These are phyloP conservation scores for Exutisphaerella laricina DNA, from an alignment of 2,329 filamentous ascomycete species.

Conservation along the genomic window DNA sequence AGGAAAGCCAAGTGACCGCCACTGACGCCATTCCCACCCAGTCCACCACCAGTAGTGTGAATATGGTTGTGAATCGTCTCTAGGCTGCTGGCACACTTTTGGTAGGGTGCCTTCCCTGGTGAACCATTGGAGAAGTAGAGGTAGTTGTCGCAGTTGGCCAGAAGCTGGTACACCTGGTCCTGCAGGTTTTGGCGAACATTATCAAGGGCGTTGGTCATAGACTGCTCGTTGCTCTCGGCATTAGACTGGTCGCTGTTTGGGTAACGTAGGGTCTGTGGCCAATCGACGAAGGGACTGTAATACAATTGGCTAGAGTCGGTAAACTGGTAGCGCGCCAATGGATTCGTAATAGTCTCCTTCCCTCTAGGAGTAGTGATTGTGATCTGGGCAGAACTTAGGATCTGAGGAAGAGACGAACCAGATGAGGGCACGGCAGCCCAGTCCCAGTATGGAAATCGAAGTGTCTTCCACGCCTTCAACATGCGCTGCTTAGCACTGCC, in stretches of 20 bases:
- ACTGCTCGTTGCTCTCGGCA: slow-evolving; percentile 19
- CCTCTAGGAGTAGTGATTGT: slow-evolving; percentile 26
- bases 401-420: slow-evolving; percentile 20
- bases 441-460: slow-evolving; percentile 29
- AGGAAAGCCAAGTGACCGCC: slow-evolving; percentile 64
- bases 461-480: slow-evolving; percentile 23
- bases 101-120: slow-evolving; percentile 17
- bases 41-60: slow-evolving; percentile 29
- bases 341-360: slow-evolving; percentile 26
- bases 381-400: slow-evolving; percentile 23
- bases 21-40: slow-evolving; percentile 13
- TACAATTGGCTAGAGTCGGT: slow-evolving; percentile 21
- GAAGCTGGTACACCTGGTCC: slow-evolving; percentile 31
- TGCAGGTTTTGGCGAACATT: slow-evolving; percentile 27
- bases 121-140: slow-evolving; percentile 30
- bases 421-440: slow-evolving; percentile 23
- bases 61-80: slow-evolving; percentile 35
- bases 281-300: slow-evolving; percentile 29
- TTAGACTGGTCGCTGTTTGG: slow-evolving; percentile 24
- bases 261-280: slow-evolving; percentile 29
- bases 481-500: slow-evolving; percentile 17
- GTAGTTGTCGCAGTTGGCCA: slow-evolving; percentile 32
- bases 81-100: slow-evolving; percentile 29
- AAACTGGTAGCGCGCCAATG: slow-evolving; percentile 25
- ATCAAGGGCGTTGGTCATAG: slow-evolving; percentile 22